Conservation (phyloP, 768 basidiomycete species). For the Termitomyces sp. region DNA sequence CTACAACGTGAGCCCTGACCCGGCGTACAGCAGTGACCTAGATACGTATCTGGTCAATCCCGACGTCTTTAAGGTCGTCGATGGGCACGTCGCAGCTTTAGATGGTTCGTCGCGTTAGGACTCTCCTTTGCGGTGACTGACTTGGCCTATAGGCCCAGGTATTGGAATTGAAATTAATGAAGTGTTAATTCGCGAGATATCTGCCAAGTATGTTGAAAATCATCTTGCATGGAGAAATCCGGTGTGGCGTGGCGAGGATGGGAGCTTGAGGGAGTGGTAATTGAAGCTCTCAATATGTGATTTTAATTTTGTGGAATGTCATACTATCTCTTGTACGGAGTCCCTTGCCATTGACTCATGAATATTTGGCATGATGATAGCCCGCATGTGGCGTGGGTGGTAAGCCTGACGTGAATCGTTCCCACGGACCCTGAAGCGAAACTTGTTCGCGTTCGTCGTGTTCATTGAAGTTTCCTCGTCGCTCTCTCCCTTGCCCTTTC, state of each 20-base stretch:
- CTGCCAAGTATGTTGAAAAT: constrained; percentile 32
- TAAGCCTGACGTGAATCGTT: constrained; percentile 2
- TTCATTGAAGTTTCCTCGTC: neutral
- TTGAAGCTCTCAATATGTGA: neutral
- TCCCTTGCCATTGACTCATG: neutral
- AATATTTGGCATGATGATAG: too few relatives aligned
- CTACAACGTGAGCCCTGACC: constrained; percentile 49
- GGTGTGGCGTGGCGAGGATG: constrained; percentile 55
- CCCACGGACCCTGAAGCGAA: constrained; percentile 17
- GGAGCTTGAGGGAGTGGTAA: constrained; percentile 54
- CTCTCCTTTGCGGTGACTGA: neutral
- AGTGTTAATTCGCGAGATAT: constrained; percentile 40
- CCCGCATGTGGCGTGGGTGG: neutral
- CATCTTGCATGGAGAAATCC: constrained; percentile 54
- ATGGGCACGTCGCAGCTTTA: constrained; percentile 49
- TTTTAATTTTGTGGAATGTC: neutral
- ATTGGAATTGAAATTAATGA: constrained; percentile 66
- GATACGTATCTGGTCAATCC: constrained; percentile 57
- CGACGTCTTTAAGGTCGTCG: constrained; percentile 49
- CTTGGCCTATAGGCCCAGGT: constrained; percentile 42
- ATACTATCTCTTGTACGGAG: too few relatives aligned
- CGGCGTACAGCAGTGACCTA: constrained; percentile 43
- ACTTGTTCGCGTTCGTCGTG: constrained; percentile 1
- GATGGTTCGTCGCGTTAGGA: constrained; percentile 28
- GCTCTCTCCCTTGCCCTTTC: neutral